These are phyloP conservation scores for Polychaeton citri DNA, from an alignment of 2,329 filamentous ascomycete species.

Conservation along the genomic window DNA sequence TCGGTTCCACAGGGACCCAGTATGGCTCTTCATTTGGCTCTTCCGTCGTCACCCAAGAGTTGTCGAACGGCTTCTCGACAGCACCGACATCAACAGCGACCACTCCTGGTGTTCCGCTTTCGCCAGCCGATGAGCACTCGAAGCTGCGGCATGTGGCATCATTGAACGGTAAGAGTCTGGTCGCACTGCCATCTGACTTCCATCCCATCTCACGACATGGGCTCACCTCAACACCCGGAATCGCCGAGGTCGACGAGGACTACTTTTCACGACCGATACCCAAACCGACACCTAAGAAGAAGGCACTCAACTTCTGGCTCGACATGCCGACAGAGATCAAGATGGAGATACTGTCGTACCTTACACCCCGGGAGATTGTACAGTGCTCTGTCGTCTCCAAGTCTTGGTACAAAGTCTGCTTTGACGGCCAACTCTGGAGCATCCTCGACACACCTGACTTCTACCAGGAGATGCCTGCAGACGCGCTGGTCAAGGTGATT, in stretches of 20 bases:
- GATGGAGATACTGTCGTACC: slow-evolving; percentile 60
- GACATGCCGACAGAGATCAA: slow-evolving; percentile 72
- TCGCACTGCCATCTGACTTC: slow-evolving; percentile 52
- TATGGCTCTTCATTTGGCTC: slow-evolving; percentile 42
- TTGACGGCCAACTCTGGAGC: slow-evolving; percentile 89
- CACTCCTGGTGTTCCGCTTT: slow-evolving; percentile 29
- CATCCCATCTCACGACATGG: slow-evolving; percentile 31
- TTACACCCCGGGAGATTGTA: slow-evolving; percentile 70
- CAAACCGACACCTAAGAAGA: slow-evolving; percentile 14
- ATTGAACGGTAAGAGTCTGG: slow-evolving; percentile 37
- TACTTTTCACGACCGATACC: slow-evolving; percentile 29
- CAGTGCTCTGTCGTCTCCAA: slow-evolving; percentile 64
- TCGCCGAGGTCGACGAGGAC: slow-evolving; percentile 27
- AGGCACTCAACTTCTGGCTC: slow-evolving; percentile 58
- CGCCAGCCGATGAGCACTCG: slow-evolving; percentile 39
- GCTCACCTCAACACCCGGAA: slow-evolving; percentile 18
- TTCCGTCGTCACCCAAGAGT: slow-evolving; percentile 41
- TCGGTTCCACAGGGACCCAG: slow-evolving; percentile 37
- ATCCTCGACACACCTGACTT: slow-evolving; percentile 68
- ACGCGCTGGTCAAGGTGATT: slow-evolving; percentile 74
- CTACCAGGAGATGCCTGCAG: slow-evolving; percentile 74
- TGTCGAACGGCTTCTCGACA: slow-evolving; percentile 43
- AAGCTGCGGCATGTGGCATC: slow-evolving; percentile 42
- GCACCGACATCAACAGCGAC: slow-evolving; percentile 40
- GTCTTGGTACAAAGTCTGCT: slow-evolving; percentile 69